Percentiles rank a stretch among this genome's conserved stretches.
These are phyloP conservation scores for Stereum hirsutum DNA, from an alignment of 1,284 basidiomycete species.

Conservation along the genomic window DNA sequence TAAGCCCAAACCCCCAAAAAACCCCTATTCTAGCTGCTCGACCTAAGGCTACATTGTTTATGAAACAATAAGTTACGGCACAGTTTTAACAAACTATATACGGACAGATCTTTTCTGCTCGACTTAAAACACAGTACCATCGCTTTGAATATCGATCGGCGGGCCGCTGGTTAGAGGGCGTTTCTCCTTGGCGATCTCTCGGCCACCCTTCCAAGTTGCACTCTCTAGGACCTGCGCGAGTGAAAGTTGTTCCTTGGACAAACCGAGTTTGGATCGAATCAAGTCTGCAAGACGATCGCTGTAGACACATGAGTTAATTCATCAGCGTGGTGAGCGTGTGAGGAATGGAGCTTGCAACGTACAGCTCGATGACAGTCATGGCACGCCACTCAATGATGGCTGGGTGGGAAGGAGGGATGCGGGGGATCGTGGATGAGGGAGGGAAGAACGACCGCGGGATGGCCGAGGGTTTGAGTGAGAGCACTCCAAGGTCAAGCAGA, in stretches of 20 bases:
- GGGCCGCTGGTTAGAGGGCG: slow-evolving; percentile 73
- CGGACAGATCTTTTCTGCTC: too few relatives aligned
- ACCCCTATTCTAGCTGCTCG: too few relatives aligned
- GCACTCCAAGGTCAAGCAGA: slow-evolving; percentile 75
- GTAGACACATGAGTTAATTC: too few relatives aligned
- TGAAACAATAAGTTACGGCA: too few relatives aligned
- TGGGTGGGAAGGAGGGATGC: slow-evolving; percentile 67
- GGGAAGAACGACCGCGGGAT: slow-evolving; percentile 33
- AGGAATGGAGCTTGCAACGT: slow-evolving; percentile 19
- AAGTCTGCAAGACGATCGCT: slow-evolving; percentile 77
- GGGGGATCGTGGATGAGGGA: slow-evolving; percentile 44
- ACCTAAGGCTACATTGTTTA: too few relatives aligned
- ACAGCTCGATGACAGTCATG: slow-evolving; percentile 89
- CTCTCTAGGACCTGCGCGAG: slow-evolving; percentile 88
- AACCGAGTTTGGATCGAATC: slow-evolving; percentile 52
- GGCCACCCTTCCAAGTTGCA: slow-evolving; percentile 93
- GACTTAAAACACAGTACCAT: slow-evolving; percentile 79
- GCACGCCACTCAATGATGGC: slow-evolving; percentile 95
- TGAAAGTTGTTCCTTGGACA: slow-evolving; percentile 41
- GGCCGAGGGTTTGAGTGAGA: slow-evolving; percentile 47
- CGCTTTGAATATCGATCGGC: slow-evolving; percentile 81
- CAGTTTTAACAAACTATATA: too few relatives aligned
- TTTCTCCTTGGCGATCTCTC: slow-evolving; percentile 81
- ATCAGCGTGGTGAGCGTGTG: background rate
- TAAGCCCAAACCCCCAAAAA: too few relatives aligned